These are phyloP conservation scores for Kuraishia ogatae DNA, from an alignment of 805 yeast species.

Conservation along the genomic window DNA sequence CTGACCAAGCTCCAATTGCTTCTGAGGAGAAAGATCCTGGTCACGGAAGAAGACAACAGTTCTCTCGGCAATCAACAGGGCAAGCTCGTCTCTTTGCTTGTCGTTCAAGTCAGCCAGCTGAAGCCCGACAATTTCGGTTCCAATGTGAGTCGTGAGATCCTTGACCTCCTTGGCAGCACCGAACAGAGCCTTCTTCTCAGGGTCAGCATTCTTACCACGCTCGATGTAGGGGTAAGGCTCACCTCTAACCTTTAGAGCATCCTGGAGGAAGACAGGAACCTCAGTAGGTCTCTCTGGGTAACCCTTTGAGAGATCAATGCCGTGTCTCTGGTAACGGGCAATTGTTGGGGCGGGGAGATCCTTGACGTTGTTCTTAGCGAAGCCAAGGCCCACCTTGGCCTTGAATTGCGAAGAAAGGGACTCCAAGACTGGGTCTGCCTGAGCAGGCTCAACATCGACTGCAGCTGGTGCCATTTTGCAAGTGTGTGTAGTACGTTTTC, in stretches of 20 bases:
- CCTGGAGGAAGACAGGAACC: constrained; percentile 30
- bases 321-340: background rate
- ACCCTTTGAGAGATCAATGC: constrained; percentile 1
- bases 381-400: background rate
- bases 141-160: constrained; percentile 35
- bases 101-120: constrained; percentile 32
- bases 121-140: constrained; percentile 40
- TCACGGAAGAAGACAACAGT: constrained; percentile 41
- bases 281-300: constrained; percentile 1
- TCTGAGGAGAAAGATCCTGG: constrained; percentile 34
- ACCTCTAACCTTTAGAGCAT: constrained; percentile 27
- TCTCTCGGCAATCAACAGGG: constrained; percentile 33
- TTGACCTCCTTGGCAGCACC: constrained; percentile 32
- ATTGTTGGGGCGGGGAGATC: background rate
- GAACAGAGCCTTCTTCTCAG: constrained; percentile 31
- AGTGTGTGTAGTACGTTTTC: background rate
- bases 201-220: constrained; percentile 28
- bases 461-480: background rate
- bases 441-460: background rate
- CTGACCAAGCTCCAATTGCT: constrained; percentile 34
- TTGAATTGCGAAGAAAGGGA: constrained; percentile 1
- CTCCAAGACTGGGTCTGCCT: background rate
- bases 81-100: constrained; percentile 33
- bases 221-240: constrained; percentile 25
- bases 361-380: background rate